Percentiles rank a stretch among this genome's conserved stretches.
phyloP scores from a whole-genome alignment of 1,284 basidiomycete species.

The Leccinum angustisporum region DNA sequence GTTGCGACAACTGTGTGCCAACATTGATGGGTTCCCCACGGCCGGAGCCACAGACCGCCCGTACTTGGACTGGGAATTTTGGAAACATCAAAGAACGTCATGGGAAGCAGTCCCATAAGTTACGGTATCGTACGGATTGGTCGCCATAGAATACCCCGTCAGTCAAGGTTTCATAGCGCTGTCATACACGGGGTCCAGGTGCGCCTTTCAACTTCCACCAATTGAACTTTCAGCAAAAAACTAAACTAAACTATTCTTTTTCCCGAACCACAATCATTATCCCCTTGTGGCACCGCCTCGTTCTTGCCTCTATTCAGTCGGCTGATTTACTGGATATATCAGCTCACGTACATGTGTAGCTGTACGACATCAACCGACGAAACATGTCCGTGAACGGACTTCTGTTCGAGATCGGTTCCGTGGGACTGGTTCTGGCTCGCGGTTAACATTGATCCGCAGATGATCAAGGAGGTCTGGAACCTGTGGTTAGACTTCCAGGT shows the following conservation, averaged over 20 bases:
- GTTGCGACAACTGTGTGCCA: slow-evolving; percentile 1
- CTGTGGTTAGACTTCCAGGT: no score
- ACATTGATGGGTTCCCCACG: slow-evolving; percentile 19
- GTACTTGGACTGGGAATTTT: slow-evolving; percentile 4
- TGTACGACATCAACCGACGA: no score
- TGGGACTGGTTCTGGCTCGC: no score
- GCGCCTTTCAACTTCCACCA: slow-evolving; percentile 23
- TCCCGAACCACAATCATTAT: slow-evolving; percentile 18
- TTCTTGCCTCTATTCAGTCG: slow-evolving; percentile 11
- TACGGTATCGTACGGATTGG: slow-evolving; percentile 19
- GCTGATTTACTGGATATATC: slow-evolving; percentile 38
- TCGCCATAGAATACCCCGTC: slow-evolving; percentile 33
- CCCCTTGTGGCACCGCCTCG: slow-evolving; percentile 29
- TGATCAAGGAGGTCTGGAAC: no score
- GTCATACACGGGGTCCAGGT: slow-evolving; percentile 35
- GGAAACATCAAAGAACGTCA: slow-evolving; percentile 25
- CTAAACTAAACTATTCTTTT: slow-evolving; percentile 21
- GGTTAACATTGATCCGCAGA: no score
- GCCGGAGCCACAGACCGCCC: slow-evolving; percentile 14
- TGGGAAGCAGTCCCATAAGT: slow-evolving; percentile 30
- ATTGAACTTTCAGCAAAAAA: slow-evolving; percentile 17
- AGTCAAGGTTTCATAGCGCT: slow-evolving; percentile 36
- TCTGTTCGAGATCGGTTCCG: no score
- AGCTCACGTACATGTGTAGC: slow-evolving; percentile 7
- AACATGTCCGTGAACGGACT: no score